Evolutionary conservation across 2,329 filamentous ascomycete species (phyloP), one percentile per base, ranked within the genome.

Genomic region (Aspergillus japonicus): DNA sequence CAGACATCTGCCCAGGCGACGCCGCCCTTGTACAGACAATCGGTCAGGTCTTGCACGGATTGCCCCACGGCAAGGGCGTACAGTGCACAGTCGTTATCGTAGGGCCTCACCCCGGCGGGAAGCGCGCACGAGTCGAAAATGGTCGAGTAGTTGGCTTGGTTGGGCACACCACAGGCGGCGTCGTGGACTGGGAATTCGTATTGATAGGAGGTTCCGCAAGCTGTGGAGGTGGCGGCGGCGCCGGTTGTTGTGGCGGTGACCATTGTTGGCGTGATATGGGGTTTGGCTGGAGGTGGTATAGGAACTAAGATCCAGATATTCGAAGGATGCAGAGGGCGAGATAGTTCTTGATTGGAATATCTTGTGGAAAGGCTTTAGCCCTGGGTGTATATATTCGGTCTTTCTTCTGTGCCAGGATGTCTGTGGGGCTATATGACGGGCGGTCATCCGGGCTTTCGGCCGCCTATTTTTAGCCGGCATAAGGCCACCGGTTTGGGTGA

Each of bases 121-220:
- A 64, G 60, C 26, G 62, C 65, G 57, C 68, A 71, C 31, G 53
- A 52, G 19, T 65, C 60, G 44, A 71, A 48, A 19, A 61, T 26
- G 16, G 56, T 31, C 11, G 58, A 23, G 58, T 70, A 66, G n/a
- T 65, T 60, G 7, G 56, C 23, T 31, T 47, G 63, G 49, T 67
- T 69, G 44, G 69, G 66, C 35, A 70, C 58, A 4, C 60, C 69
- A 48, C 69, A 71, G 39, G 68, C 57, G 33, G 68, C 69, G 42
- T 71, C 69, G 48, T 67, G 56, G 31, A 65, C 54, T 5, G 69
- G 69, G 35, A 71, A 58, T 53, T 71, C 62, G 62, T 69, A 71
- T 56, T 68, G 61, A 2, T 50, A 50, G 26, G 66, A 47, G 3
- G 59, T 56, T 10, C 58, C 61, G 55, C 67, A 70, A 19, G 57